Base-by-base conservation (phyloP, 2,329 filamentous ascomycete species). In the Leptosphaerulina australis region DNA sequence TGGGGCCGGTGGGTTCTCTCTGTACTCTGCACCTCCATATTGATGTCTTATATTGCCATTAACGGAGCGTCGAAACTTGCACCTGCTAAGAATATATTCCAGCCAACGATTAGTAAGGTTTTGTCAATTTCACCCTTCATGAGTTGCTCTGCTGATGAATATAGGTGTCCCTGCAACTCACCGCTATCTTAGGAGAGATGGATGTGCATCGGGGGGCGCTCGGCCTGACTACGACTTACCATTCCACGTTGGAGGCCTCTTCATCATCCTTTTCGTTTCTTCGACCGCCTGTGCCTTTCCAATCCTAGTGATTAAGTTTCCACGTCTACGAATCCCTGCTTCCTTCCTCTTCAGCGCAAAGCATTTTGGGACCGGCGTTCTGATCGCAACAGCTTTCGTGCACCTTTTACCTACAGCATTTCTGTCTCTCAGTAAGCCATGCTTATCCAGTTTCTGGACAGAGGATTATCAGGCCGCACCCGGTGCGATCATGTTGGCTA, bases 361-460 rank as follows among this genome's bases (percentile, higher is more conserved):
- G 57, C 83, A 85, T 61, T 73, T 73, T 33, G 70, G 90, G 56
- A 94, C 90, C 0, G 90, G 90, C 36, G 90, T 94, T 17, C 77
- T 94, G 14, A 86, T 93, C 53, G 89, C 90, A 12, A 94, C 90
- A 1, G 88, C 90, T 44, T 94, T 94, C 67, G 88, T 93, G 14
- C 89, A 92, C 71, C 72, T 85, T 46, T 77, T 86, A 8, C 83
- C 83, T 0, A 84, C 81, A 4, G 83, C 83, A 4, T 86, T 85
- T 61, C 70, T 63, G 24, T 74, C 70, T 5, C 64, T 76, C 11
- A 67, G 63, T 43, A 58, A 76, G 41, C 70, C 74, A 34, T 76
- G 83, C 58, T 77, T 86, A 3, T 82, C 83, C 3, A 76, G 79
- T 44, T 73, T 86, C 31, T 85, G 83, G 69, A 82, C 77, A 9